phyloP scores from a whole-genome alignment of 768 basidiomycete genomes.

The Scleroderma citrinum region DNA sequence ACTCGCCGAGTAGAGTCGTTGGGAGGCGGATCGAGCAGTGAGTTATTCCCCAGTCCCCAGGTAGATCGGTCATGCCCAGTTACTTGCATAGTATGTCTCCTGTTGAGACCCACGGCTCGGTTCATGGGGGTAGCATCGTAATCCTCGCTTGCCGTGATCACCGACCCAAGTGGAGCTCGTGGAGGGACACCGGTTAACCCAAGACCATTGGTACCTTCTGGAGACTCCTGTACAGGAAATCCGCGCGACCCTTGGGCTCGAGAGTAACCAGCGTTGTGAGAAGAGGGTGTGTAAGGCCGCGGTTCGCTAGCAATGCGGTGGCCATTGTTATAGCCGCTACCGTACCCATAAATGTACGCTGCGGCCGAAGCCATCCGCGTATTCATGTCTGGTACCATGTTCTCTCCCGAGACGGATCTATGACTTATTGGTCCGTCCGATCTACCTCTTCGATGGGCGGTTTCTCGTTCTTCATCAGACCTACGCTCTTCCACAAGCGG shows the following conservation, averaged over 20 bases:
- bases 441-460: background rate
- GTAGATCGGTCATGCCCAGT: constrained; percentile 14
- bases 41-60: constrained; percentile 12
- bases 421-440: background rate
- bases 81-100: constrained; percentile 21
- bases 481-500: constrained; percentile 24
- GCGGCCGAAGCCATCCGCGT: constrained; percentile 29
- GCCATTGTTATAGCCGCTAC: constrained; percentile 29
- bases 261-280: constrained; percentile 14
- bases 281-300: constrained; percentile 11
- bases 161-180: constrained; percentile 15
- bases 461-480: constrained; percentile 24
- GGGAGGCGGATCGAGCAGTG: constrained; percentile 7
- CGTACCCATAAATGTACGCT: constrained; percentile 33
- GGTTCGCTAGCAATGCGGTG: constrained; percentile 18
- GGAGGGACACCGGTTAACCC: constrained; percentile 24
- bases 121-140: constrained; percentile 17
- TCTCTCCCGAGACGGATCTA: background rate
- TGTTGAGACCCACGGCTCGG: constrained; percentile 14
- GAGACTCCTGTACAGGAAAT: constrained; percentile 27
- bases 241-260: constrained; percentile 15
- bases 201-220: constrained; percentile 21
- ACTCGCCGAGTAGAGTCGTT: constrained; percentile 15
- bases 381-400: constrained; percentile 3
- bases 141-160: constrained; percentile 23